Evolutionary conservation across 2,329 filamentous ascomycete species (phyloP).

Genomic region (Orbilia brochopaga): DNA sequence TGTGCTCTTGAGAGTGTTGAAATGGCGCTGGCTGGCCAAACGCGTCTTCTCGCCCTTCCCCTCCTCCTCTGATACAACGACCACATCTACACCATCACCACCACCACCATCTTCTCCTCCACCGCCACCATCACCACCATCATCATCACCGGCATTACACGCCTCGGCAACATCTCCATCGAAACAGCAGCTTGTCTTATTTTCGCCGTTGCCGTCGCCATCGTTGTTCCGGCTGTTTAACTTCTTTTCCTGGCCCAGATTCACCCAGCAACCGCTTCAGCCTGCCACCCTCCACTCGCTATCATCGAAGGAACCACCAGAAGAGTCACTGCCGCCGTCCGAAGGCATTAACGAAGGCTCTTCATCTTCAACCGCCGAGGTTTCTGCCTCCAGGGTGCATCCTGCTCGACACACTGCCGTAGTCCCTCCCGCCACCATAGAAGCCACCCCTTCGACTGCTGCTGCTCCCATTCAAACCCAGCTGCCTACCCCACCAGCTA

Average conservation of each 20-base stretch:
- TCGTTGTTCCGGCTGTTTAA: conserved; percentile 28
- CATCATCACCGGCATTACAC: not conserved
- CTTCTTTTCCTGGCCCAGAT: conserved; percentile 27
- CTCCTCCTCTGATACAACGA: conserved; percentile 15
- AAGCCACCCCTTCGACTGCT: not conserved
- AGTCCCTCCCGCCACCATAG: conserved; percentile 1
- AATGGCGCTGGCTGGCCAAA: conserved; percentile 52
- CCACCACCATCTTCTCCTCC: conserved; percentile 9
- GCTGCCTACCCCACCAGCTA: conserved; percentile 42
- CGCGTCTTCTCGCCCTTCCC: conserved; percentile 49
- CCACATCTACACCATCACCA: conserved; percentile 10
- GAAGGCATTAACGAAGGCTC: not conserved
- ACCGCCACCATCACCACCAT: conserved; percentile 6
- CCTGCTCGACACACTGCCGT: not conserved
- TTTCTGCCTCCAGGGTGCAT: conserved; percentile 1
- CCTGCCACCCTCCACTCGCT: conserved; percentile 6
- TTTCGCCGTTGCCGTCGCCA: conserved; percentile 10
- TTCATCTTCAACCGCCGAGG: not conserved
- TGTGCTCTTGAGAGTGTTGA: conserved; percentile 43
- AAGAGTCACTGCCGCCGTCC: conserved; percentile 2
- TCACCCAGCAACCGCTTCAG: conserved; percentile 14
- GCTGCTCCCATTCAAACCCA: conserved; percentile 23
- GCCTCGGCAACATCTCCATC: conserved; percentile 11
- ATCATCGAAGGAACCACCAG: conserved; percentile 22
- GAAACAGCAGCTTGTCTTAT: conserved; percentile 4